These are phyloP conservation scores for Alternaria atra DNA, from an alignment of 2,329 filamentous ascomycete species.

Conservation along the genomic window DNA sequence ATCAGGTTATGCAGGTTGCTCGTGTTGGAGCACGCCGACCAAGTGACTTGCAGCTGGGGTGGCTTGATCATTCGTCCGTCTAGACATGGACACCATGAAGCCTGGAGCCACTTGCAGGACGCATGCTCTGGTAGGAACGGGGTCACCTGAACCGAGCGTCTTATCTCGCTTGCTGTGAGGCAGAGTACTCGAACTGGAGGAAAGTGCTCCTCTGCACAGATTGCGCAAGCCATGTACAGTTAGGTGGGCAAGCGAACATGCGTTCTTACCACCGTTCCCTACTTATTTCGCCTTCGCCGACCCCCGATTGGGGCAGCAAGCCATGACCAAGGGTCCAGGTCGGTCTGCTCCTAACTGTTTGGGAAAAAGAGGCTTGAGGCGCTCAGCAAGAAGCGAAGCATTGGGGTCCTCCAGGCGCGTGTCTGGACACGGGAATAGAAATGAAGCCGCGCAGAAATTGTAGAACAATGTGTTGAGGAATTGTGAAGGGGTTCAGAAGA, in stretches of 20 bases:
- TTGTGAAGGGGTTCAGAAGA: slow-evolving; percentile 17
- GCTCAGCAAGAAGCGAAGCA: slow-evolving; percentile 36
- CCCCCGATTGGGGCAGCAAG: slow-evolving; percentile 19
- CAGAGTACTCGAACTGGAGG: slow-evolving; percentile 5
- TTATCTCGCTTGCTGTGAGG: slow-evolving; percentile 37
- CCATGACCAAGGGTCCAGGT: slow-evolving; percentile 31
- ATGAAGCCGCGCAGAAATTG: slow-evolving; percentile 23
- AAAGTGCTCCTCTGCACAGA: slow-evolving; percentile 9
- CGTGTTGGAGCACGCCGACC: slow-evolving; percentile 21
- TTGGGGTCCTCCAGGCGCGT: slow-evolving; percentile 15
- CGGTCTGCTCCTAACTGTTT: slow-evolving; percentile 28
- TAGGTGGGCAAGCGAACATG: slow-evolving; percentile 33
- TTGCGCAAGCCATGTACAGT: slow-evolving; percentile 31
- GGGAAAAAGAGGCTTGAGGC: slow-evolving; percentile 31
- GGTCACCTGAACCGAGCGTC: slow-evolving; percentile 23
- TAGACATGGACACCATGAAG: slow-evolving; percentile 5
- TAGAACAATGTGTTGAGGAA: slow-evolving; percentile 35
- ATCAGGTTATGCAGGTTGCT: slow-evolving; percentile 20
- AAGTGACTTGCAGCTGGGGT: slow-evolving; percentile 41
- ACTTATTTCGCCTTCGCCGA: slow-evolving; percentile 35
- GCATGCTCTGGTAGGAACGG: slow-evolving; percentile 30
- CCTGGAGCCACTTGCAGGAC: slow-evolving; percentile 23
- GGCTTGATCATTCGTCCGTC: slow-evolving; percentile 16
- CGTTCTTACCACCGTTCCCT: slow-evolving; percentile 38
- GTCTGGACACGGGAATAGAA: slow-evolving; percentile 12